Conservation (phyloP, 2,329 filamentous ascomycete species). For the Trichothecium sympodiale region DNA sequence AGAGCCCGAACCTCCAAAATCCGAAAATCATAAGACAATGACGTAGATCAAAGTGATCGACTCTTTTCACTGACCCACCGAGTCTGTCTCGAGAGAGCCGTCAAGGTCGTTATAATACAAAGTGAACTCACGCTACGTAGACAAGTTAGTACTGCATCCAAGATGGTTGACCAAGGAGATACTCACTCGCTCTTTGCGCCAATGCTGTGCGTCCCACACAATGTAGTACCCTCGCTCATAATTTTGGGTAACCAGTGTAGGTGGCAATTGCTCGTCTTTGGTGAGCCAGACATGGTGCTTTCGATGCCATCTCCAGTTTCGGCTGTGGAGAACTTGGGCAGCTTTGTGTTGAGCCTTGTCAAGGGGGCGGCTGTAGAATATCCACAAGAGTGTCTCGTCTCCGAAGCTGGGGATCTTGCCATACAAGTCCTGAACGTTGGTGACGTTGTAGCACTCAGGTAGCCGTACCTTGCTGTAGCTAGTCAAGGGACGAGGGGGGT, state of each 20-base stretch:
- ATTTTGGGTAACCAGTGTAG: conserved; percentile 44
- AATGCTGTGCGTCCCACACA: conserved; percentile 51
- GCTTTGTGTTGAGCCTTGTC: conserved; percentile 54
- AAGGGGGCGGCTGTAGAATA: conserved; percentile 56
- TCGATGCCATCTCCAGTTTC: conserved; percentile 61
- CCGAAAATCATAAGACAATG: too few relatives aligned
- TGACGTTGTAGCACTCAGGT: conserved; percentile 57
- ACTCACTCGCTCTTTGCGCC: conserved; percentile 53
- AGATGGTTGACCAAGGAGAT: not conserved
- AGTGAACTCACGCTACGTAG: conserved; percentile 43
- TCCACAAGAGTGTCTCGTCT: conserved; percentile 58
- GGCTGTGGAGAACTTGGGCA: conserved; percentile 50
- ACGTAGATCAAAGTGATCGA: too few relatives aligned
- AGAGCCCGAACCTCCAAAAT: too few relatives aligned
- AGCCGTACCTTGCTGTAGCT: conserved; percentile 39
- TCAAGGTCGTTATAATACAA: conserved; percentile 53
- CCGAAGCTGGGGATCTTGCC: conserved; percentile 57
- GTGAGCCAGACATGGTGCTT: conserved; percentile 56
- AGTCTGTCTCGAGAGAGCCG: conserved; percentile 21
- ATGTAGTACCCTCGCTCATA: conserved; percentile 57
- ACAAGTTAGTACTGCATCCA: conserved; percentile 7
- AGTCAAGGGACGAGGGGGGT: conserved; percentile 45
- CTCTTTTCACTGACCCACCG: too few relatives aligned
- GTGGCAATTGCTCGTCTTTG: conserved; percentile 55
- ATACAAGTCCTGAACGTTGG: conserved; percentile 54